Evolutionary conservation across 2,329 filamentous ascomycete genomes (phyloP).

Genomic region (Penicillium brevicompactum): DNA sequence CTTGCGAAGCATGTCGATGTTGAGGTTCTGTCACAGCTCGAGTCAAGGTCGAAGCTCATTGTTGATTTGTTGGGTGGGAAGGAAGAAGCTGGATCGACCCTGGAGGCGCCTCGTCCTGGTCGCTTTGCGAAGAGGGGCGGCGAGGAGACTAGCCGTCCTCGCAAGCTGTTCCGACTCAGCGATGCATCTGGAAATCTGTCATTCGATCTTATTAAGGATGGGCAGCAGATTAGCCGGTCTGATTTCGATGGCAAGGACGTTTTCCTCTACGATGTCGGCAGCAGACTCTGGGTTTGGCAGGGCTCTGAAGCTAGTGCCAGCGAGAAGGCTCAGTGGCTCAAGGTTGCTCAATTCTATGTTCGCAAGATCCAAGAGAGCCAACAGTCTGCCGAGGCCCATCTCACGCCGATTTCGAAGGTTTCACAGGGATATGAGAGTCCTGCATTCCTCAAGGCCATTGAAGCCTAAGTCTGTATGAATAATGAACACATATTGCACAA

Average conservation of each 20-base stretch:
- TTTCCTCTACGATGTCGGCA: conserved; percentile 63
- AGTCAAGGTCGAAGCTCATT: conserved; percentile 52
- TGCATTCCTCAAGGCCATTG: conserved; percentile 30
- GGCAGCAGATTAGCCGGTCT: conserved; percentile 40
- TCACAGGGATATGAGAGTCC: conserved; percentile 32
- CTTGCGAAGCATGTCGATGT: conserved; percentile 65
- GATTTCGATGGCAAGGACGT: conserved; percentile 70
- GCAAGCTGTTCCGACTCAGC: conserved; percentile 63
- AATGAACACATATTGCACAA: background rate
- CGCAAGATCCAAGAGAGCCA: conserved; percentile 28
- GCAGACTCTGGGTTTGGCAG: conserved; percentile 67
- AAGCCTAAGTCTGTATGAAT: conserved; percentile 14
- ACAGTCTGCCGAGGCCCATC: conserved; percentile 21
- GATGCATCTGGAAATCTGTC: conserved; percentile 60
- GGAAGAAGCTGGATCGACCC: conserved; percentile 44
- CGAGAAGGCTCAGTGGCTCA: conserved; percentile 62
- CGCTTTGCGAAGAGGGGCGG: conserved; percentile 24
- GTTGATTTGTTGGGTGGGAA: conserved; percentile 59
- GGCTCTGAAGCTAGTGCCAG: conserved; percentile 58
- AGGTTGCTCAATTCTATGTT: conserved; percentile 33
- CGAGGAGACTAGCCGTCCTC: conserved; percentile 28
- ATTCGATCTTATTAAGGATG: conserved; percentile 63
- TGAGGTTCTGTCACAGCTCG: conserved; percentile 65
- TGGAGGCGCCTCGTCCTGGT: conserved; percentile 45
- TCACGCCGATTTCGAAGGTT: conserved; percentile 35